These are phyloP conservation scores for Vachellia pachyceras DNA, from an alignment of 306 rosid genomes.

Conservation along the genomic window DNA sequence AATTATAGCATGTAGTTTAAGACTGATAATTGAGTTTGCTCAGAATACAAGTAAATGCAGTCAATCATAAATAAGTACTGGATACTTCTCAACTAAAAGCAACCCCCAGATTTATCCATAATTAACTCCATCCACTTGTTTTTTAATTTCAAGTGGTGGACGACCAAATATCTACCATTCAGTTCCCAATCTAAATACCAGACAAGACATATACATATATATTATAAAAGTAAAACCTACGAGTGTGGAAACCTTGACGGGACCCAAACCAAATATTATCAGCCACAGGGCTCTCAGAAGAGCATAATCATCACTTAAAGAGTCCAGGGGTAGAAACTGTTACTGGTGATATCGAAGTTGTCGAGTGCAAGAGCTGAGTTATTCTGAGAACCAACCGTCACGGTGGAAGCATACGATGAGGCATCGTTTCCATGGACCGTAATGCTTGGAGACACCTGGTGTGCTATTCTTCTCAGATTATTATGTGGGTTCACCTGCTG, in stretches of 20 bases:
- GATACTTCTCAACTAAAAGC: neutral
- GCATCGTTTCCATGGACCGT: slow-evolving; percentile 60
- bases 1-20: neutral
- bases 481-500: slow-evolving; percentile 60
- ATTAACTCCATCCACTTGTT: no score
- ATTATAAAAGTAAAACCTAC: slow-evolving; percentile 18
- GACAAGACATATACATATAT: neutral
- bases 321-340: slow-evolving; percentile 45
- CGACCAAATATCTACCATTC: no score
- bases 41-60: neutral
- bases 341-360: slow-evolving; percentile 44
- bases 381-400: slow-evolving; percentile 56
- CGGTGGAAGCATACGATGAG: slow-evolving; percentile 51
- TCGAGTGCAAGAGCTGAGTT: slow-evolving; percentile 49
- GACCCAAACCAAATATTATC: slow-evolving; percentile 49
- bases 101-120: neutral
- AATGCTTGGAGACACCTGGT: slow-evolving; percentile 67
- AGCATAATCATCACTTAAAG: slow-evolving; percentile 58
- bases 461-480: slow-evolving; percentile 47
- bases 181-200: neutral
- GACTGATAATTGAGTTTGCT: neutral
- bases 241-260: slow-evolving; percentile 15
- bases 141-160: no score
- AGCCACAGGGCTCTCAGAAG: slow-evolving; percentile 54
- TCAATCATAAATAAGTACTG: neutral